Evolutionary conservation across 2,329 filamentous ascomycete genomes (phyloP), one percentile per base, ranked within the genome.

Genomic region (Ophidiomyces ophidiicola): DNA sequence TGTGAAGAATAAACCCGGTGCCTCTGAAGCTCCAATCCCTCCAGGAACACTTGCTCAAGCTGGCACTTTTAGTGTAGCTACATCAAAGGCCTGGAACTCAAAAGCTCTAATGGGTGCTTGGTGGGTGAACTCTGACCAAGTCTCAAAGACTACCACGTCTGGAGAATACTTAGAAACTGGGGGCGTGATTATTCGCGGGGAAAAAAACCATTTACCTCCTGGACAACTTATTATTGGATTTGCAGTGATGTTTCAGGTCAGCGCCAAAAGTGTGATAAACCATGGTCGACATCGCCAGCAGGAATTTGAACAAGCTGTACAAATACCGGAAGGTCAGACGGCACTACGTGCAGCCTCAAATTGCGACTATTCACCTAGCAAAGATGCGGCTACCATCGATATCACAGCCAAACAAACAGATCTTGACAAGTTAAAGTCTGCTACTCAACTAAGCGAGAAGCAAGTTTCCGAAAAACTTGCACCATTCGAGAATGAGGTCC

Each of bases 91-190:
- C 0, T 98, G 90, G 90, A 90, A 96, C 44, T 88, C 83, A 1
- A 98, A 98, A 59, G 88, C 88, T 6, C 76, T 85, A 11, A 93
- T 96, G 82, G 80, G 82, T 12, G 87, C 88, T 6, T 98, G 84
- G 80, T 98, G 90, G 90, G 88, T 92, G 0, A 78, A 80, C 45
- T 80, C 83, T 1, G 79, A 88, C 39, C 87, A 96, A 57, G 84
- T 98, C 0, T 85, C 82, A 6, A 96, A 96, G 62, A 83, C 77
- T 23, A 79, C 81, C 0, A 70, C 78, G 1, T 76, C 74, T 0
- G 88, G 88, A 17, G 87, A 92, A 48, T 88, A 83, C 50, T 62
- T 98, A 5, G 73, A 78, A 0, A 69, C 74, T 0, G 90, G 88
- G 12, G 75, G 75, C 46, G 94, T 98, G 57, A 75, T 79, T 59